Evolutionary conservation across 768 basidiomycete species (phyloP), one percentile per base, ranked within the genome.

Genomic region (Russula sp.): DNA sequence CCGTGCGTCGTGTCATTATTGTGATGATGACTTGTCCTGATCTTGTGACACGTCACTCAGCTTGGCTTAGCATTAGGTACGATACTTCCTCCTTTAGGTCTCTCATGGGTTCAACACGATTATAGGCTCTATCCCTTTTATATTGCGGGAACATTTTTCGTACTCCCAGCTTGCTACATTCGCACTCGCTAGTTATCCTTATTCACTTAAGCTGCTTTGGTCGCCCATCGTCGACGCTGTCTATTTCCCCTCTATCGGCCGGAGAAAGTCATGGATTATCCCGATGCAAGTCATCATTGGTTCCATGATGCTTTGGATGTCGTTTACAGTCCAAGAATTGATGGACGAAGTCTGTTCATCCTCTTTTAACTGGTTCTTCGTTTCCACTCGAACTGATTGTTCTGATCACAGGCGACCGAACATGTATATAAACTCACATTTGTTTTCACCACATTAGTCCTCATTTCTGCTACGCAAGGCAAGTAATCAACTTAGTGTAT

Each of bases 401-500:
- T 42, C 69, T 48, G 62, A 40, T 55, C 14, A 32, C 74, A 98
- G 96, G 92, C 96, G 14, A 84, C 84, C 52, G 82, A 94, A 42
- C 83, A 96, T 74, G 80, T 99, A 32, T 71, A 76, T 24, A 84
- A 88, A 69, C 78, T 99, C 49, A 96, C 96, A 4, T 77, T 83
- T 55, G 77, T 94, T 24, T 99, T 98, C 73, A 92, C 94, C 1
- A 82, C 86, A 34, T 84, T 99, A 44, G 95, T 99, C 38, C 83
- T 94, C 69, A 90, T 98, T 71, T 94, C 97, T 20, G 97, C 97
- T 8, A 99, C 97, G 0, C 97, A 99, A 85, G 94, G 94, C 89
- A 66, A 56, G 81, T 69, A 57, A n/a, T 49, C 28, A 11, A 8
- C 46, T 40, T 30, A 7, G 14, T 44, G 20, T 38, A 52, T 1